Base-by-base conservation (phyloP, 2,329 filamentous ascomycete species). In the Penicillium corylophilum region DNA sequence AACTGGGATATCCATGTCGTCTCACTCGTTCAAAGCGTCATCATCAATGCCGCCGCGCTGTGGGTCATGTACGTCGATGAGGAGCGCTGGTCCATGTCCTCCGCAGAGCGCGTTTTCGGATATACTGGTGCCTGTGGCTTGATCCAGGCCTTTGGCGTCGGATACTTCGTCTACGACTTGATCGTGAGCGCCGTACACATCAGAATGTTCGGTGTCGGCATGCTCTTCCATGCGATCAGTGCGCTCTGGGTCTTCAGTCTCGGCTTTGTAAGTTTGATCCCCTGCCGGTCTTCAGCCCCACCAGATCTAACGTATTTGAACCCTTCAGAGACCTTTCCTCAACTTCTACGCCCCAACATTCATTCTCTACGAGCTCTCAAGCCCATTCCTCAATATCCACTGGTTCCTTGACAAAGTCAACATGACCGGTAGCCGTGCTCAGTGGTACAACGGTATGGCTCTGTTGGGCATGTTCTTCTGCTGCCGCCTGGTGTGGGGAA, bases 1-100 rank as follows among this genome's bases (percentile, higher is more conserved):
- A 86, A 85, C 71, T 87, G 84, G 84, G 80, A 87, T 68, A 82
- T 86, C 7, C 84, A 87, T 63, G 79, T 86, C 48, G 84, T 86
- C 38, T 83, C 80, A 0, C 74, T 87, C 38, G 72, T 84, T 31
- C 84, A 87, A 71, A 79, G 77, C 54, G 72, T 76, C 8, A 62
- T 85, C 16, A 80, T 87, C 63, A 82, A 79, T 63, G 66, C 64
- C 4, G 59, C 81, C 40, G 82, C 82, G 23, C 66, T 86, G 15
- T 86, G 79, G 75, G 78, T 84, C 36, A 82, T 85, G 65, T 74
- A 72, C 55, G 69, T 56, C 18, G 83, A 87, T 64, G 64, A 79
- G 39, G 82, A 85, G 69, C 73, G 83, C 46, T 72, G 67, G 58
- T 71, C 68, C 24, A 83, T 84, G 79, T 71, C 71, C 24, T 72